Evolutionary conservation across 2,329 filamentous ascomycete species (phyloP), one percentile per base, ranked within the genome.

Genomic region (Alternaria consortialis): DNA sequence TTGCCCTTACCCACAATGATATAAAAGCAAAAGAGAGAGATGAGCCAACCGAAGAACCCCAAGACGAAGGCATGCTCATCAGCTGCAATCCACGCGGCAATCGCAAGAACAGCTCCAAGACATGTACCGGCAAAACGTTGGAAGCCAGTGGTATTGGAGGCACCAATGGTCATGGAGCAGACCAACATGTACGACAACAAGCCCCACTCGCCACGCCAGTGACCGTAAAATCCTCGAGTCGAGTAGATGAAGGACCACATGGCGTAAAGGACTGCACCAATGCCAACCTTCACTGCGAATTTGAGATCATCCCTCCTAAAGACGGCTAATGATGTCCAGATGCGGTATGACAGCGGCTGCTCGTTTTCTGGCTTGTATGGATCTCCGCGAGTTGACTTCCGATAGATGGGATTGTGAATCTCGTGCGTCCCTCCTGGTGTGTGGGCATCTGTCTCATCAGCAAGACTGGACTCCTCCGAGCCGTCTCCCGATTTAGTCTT

Each of bases 171-270:
- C 93, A 97, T 98, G 37, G 92, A 93, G 75, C 94, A 97, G 25
- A 99, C 95, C 74, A 98, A 89, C 94, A 98, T 98, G 82, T 97
- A 98, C 0, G 93, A 97, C 56, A 99, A 79, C 2, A 99, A 84
- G 23, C 95, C 95, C 95, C 95, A 99, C 84, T 99, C 95, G 31
- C 94, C 94, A 76, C 94, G 86, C 93, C 94, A 98, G 71, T 90
- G 90, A 53, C 88, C 85, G 76, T 97, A 99, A 20, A 91, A 85
- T 0, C 91, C 91, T 53, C 93, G 85, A 2, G 93, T 97, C 8
- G 85, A 82, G 1, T 89, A 86, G 34, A 97, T 86, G 73, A 97
- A 99, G 2, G 95, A 90, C 68, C 96, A 91, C 77, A 95, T 87
- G 17, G 93, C 94, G 82, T 94, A 98, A 0, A 97, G 80, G 5